These are phyloP conservation scores for Hypsizygus ulmarius DNA, from an alignment of 1,284 basidiomycete genomes.

Conservation along the genomic window DNA sequence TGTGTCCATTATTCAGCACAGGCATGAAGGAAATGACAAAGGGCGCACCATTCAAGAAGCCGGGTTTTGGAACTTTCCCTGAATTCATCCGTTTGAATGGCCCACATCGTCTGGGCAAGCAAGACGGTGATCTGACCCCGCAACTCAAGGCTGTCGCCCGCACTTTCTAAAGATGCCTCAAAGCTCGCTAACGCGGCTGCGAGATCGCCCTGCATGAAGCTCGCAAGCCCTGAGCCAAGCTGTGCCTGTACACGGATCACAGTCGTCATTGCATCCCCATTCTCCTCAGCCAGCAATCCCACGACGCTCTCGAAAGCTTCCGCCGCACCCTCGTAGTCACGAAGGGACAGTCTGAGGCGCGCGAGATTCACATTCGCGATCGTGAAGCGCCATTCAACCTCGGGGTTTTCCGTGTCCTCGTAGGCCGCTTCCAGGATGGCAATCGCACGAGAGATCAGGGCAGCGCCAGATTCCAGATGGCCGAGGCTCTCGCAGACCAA, in stretches of 20 bases:
- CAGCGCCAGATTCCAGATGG: constrained; percentile 60
- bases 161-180: constrained; percentile 62
- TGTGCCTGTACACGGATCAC: constrained; percentile 63
- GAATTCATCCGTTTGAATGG: constrained; percentile 70
- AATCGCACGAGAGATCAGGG: constrained; percentile 65
- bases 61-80: constrained; percentile 77
- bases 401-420: constrained; percentile 80
- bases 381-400: constrained; percentile 77
- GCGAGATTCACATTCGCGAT: constrained; percentile 85
- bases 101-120: constrained; percentile 81
- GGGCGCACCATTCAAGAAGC: constrained; percentile 77
- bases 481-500: constrained; percentile 86
- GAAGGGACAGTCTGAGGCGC: constrained; percentile 65
- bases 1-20: constrained; percentile 8
- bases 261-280: constrained; percentile 35
- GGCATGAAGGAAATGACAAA: neutral
- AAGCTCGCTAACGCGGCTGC: constrained; percentile 64
- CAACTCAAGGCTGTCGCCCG: constrained; percentile 45
- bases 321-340: constrained; percentile 59
- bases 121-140: constrained; percentile 74
- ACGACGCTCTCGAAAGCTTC: constrained; percentile 73
- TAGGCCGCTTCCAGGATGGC: constrained; percentile 81
- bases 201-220: constrained; percentile 65
- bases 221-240: constrained; percentile 70
- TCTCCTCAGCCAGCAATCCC: constrained; percentile 64